Evolutionary conservation across 768 basidiomycete genomes (phyloP).

Genomic region (Agrocybe praecox): DNA sequence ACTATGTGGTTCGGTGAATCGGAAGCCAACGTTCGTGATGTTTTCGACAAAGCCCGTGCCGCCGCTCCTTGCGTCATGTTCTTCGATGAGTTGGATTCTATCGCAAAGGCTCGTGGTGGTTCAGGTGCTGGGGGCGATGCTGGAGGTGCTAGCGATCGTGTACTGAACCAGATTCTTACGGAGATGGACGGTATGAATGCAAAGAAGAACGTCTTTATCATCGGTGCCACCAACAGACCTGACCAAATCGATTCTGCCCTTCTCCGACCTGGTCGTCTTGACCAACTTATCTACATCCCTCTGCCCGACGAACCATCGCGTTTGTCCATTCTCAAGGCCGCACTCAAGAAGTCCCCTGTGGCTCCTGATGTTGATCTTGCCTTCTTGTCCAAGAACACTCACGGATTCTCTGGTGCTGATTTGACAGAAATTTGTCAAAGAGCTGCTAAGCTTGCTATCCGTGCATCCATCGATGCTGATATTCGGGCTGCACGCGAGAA

Average conservation of each 20-base stretch:
- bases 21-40: conserved; percentile 98
- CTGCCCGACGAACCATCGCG: conserved; percentile 94
- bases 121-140: conserved; percentile 82
- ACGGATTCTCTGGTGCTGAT: conserved; percentile 99
- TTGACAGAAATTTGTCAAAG: conserved; percentile 99
- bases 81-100: conserved; percentile 99
- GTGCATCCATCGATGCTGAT: conserved; percentile 93
- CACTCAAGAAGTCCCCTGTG: conserved; percentile 91
- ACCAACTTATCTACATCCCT: conserved; percentile 99
- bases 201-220: conserved; percentile 99
- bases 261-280: conserved; percentile 96
- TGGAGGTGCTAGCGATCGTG: conserved; percentile 97
- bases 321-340: conserved; percentile 87
- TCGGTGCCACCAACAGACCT: conserved; percentile 95
- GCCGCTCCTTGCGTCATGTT: conserved; percentile 99
- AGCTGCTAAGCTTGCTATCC: conserved; percentile 95
- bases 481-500: conserved; percentile 78
- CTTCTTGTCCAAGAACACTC: conserved; percentile 90
- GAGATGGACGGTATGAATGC: conserved; percentile 99
- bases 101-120: conserved; percentile 95
- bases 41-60: conserved; percentile 99
- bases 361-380: conserved; percentile 77
- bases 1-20: conserved; percentile 99
- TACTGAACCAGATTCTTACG: conserved; percentile 94
- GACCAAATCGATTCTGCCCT: conserved; percentile 95